Conservation (phyloP, 2,329 filamentous ascomycete species). For the Metarhizium guizhouense region DNA sequence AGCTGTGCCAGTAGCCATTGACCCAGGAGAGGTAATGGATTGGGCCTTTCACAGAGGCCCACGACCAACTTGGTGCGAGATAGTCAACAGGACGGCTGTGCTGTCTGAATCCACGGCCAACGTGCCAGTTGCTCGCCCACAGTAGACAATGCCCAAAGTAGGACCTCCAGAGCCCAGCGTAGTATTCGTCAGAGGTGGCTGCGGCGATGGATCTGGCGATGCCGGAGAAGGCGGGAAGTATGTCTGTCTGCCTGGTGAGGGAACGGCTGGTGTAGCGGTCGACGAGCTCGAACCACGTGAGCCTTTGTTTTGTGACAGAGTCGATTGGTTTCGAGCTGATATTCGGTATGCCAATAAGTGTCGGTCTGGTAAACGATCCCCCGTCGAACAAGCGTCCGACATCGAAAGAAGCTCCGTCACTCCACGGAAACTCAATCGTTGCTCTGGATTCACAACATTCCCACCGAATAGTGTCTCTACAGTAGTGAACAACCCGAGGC, state of each 20-base stretch:
- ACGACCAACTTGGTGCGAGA: conserved; percentile 1
- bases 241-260: not conserved
- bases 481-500: not conserved
- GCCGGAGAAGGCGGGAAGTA: not conserved
- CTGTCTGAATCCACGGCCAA: not conserved
- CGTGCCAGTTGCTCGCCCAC: conserved; percentile 2
- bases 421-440: conserved; percentile 1
- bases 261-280: not conserved
- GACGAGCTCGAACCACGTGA: conserved; percentile 2
- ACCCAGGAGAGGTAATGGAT: not conserved
- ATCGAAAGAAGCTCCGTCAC: not conserved
- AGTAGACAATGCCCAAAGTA: conserved; percentile 1
- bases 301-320: not conserved
- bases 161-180: not conserved
- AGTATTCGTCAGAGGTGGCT: not conserved
- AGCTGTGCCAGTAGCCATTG: conserved; percentile 3
- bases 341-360: not conserved
- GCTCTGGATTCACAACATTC: not conserved
- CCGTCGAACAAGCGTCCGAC: conserved; percentile 1
- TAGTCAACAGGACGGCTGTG: not conserved
- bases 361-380: not conserved
- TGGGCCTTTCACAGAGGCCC: conserved; percentile 1
- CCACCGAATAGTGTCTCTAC: not conserved
- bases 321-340: not conserved
- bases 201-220: not conserved